Base-by-base conservation (phyloP, 164 flowering plant genomes). In the Euptelea pleiosperma region DNA sequence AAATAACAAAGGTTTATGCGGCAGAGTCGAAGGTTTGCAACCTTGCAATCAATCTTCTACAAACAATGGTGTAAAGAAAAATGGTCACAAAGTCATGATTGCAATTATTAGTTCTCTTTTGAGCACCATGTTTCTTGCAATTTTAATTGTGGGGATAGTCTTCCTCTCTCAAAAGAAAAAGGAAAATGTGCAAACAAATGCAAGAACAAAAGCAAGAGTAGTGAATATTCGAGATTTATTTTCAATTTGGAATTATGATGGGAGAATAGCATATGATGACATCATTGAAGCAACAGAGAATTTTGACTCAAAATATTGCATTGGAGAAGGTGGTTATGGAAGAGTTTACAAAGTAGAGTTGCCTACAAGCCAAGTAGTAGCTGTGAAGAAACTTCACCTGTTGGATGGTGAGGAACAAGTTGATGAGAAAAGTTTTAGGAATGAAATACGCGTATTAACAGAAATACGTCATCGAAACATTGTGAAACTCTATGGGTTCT, bases 171-270 rank as follows among this genome's bases (percentile, higher is more conserved):
- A n/a, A 2, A 18, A 3, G 30, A 33, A 36, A 2, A 24, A 33
- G 1, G 24, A 16, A 31, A 8, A 12, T 10, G 6, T 42, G 18
- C 46, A 16, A 14, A 8, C 25, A 49, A 25, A 16, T 2, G 34
- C 11, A 24, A 24, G 51, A 33, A 24, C 4, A 44, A 3, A 11
- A 26, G 33, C 12, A 10, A 19, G 14, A 16, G 18, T 22, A 3
- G 8, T 45, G 51, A 24, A 46, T 9, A 19, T 8, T 19, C 28
- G 19, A 11, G 19, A 33, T 45, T 8, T 22, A 21, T 59, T 59
- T 18, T 47, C 55, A n/a, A 48, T 59, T 46, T 59, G 54, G 45
- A 59, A 35, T 28, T 59, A 10, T 47, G 55, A 59, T 46, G 61
- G 61, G 6, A 44, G 28, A 21, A n/a, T n/a, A n/a, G n/a, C n/a